Evolutionary conservation across 139 green algal genomes (phyloP).

Genomic region (Picochlorum costavermella): DNA sequence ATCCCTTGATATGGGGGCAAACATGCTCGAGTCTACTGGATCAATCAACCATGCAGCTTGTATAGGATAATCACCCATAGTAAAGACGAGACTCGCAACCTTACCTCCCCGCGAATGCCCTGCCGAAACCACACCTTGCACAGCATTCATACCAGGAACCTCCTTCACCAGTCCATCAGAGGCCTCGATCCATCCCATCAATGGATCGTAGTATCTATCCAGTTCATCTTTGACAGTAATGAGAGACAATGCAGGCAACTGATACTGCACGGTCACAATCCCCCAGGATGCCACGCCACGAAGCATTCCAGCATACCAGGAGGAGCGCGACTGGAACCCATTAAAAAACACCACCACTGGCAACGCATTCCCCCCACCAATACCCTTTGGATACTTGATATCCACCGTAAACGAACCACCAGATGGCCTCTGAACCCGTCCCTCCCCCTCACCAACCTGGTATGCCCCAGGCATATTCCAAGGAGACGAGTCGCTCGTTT

Average conservation of each 20-base stretch:
- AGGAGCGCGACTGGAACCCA: conserved; percentile 22
- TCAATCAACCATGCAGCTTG: conserved; percentile 47
- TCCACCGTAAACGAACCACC: neutral
- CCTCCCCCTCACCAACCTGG: neutral
- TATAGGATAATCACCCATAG: conserved; percentile 20
- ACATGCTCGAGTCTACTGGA: conserved; percentile 42
- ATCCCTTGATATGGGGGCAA: conserved; percentile 21
- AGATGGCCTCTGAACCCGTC: neutral
- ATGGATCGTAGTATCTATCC: neutral
- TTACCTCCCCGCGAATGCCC: conserved; percentile 60
- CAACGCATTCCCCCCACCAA: neutral
- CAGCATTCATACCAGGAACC: no score
- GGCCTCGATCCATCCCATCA: neutral
- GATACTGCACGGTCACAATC: conserved; percentile 42
- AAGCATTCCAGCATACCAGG: conserved; percentile 35
- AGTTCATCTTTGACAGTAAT: neutral
- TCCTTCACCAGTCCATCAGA: neutral
- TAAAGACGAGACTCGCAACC: conserved; percentile 43
- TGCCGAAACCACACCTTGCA: neutral
- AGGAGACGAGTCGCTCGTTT: no score
- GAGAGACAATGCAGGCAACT: neutral
- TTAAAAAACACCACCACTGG: conserved; percentile 24
- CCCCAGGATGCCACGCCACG: conserved; percentile 35
- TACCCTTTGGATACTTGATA: neutral
- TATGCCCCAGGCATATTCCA: neutral